These are phyloP conservation scores for Rhodotorula diobovata DNA, from an alignment of 768 basidiomycete genomes.

Conservation along the genomic window DNA sequence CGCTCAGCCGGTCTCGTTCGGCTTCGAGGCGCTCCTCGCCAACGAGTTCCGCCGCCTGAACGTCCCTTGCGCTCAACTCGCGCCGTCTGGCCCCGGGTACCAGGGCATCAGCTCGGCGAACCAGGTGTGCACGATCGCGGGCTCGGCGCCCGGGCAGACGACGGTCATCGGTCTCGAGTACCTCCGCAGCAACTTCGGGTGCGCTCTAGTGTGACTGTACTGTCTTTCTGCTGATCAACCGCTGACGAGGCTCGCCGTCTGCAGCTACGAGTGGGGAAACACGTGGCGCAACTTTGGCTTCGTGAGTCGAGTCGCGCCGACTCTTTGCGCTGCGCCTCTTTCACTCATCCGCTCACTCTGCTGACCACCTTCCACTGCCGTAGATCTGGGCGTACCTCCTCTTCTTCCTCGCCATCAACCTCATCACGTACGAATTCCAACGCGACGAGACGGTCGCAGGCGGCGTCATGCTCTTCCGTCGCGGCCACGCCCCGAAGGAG, in stretches of 20 bases:
- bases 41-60: constrained; percentile 35
- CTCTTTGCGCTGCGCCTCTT: neutral
- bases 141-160: constrained; percentile 31
- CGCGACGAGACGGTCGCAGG: constrained; percentile 34
- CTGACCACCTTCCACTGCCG: too few relatives aligned
- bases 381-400: constrained; percentile 44
- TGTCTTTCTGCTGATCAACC: too few relatives aligned
- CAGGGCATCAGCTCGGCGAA: constrained; percentile 27
- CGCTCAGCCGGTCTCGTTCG: constrained; percentile 48
- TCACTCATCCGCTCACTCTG: neutral
- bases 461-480: constrained; percentile 41
- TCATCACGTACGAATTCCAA: constrained; percentile 45
- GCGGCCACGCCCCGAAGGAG: constrained; percentile 44
- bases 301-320: neutral
- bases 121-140: constrained; percentile 41
- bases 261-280: constrained; percentile 23
- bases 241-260: too few relatives aligned
- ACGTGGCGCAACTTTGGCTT: constrained; percentile 23
- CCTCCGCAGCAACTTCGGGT: constrained; percentile 28
- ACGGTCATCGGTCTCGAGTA: constrained; percentile 39
- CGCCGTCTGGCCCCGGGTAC: constrained; percentile 23
- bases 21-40: constrained; percentile 34
- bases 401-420: constrained; percentile 45
- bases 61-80: constrained; percentile 31
- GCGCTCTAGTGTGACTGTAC: too few relatives aligned